These are phyloP conservation scores for Corymbia calophylla DNA, from an alignment of 441 rosid genomes.

Conservation along the genomic window DNA sequence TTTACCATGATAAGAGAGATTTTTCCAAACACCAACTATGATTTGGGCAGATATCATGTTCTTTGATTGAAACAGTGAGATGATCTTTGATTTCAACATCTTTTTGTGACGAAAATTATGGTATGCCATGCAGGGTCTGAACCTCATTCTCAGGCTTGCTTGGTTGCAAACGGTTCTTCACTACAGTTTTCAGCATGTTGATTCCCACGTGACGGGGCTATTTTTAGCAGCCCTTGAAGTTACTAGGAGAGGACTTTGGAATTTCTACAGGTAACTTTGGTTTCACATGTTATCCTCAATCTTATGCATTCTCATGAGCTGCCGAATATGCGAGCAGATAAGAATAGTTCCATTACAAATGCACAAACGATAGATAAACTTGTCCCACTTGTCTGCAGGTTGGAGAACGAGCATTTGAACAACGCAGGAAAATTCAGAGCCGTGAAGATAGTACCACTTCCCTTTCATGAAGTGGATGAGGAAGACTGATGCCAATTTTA, in stretches of 20 bases:
- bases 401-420: slow-evolving; percentile 99
- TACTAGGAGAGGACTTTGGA: slow-evolving; percentile 93
- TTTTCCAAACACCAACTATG: neutral
- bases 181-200: slow-evolving; percentile 69
- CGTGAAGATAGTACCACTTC: slow-evolving; percentile 88
- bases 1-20: neutral
- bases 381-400: slow-evolving; percentile 39
- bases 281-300: neutral
- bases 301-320: neutral
- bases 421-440: slow-evolving; percentile 97
- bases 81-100: neutral
- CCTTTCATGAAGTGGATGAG: slow-evolving; percentile 90
- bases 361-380: neutral
- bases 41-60: neutral
- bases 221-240: slow-evolving; percentile 93
- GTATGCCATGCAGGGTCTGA: slow-evolving; percentile 57
- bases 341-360: neutral
- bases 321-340: neutral
- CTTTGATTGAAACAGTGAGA: neutral
- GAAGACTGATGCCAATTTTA: slow-evolving; percentile 56
- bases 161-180: slow-evolving; percentile 92
- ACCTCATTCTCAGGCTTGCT: slow-evolving; percentile 87
- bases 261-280: slow-evolving; percentile 70
- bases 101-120: neutral
- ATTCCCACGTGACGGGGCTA: slow-evolving; percentile 66